Conservation (phyloP, 192 early-diverging fungal species). For the Gonapodya sp. region DNA sequence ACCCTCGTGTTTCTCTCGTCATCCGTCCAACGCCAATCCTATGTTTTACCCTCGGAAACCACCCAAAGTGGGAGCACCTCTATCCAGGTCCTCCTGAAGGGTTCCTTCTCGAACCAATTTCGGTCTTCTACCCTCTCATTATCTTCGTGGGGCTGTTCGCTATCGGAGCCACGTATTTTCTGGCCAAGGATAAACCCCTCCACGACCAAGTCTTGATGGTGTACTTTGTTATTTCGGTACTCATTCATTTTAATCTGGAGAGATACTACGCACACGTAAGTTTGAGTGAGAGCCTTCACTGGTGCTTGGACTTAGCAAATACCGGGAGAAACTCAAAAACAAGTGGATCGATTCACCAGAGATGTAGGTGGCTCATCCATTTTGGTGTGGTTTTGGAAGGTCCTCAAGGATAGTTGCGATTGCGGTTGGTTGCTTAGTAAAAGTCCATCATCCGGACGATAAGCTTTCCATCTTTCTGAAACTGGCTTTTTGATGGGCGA, state of each 20-base stretch:
- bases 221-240: conserved; percentile 9
- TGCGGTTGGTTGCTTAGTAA: too few species aligned
- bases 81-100: conserved; percentile 6
- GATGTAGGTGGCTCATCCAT: too few species aligned
- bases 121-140: not conserved
- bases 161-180: conserved; percentile 23
- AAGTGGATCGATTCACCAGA: too few species aligned
- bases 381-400: too few species aligned
- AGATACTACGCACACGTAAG: conserved; percentile 9
- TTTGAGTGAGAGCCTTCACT: not conserved
- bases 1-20: not conserved
- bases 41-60: too few species aligned
- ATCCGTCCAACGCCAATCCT: not conserved
- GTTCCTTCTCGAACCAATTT: not conserved
- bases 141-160: conserved; percentile 48
- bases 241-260: conserved; percentile 11
- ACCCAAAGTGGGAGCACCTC: not conserved
- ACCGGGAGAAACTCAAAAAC: too few species aligned
- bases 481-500: too few species aligned
- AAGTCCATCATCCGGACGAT: too few species aligned
- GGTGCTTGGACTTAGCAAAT: too few species aligned
- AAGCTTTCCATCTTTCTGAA: too few species aligned
- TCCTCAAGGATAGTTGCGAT: too few species aligned
- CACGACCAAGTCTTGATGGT: not conserved
- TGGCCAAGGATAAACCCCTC: conserved; percentile 15